Conservation (phyloP, 148 eudicot species). For the Suaeda aralocaspica region DNA sequence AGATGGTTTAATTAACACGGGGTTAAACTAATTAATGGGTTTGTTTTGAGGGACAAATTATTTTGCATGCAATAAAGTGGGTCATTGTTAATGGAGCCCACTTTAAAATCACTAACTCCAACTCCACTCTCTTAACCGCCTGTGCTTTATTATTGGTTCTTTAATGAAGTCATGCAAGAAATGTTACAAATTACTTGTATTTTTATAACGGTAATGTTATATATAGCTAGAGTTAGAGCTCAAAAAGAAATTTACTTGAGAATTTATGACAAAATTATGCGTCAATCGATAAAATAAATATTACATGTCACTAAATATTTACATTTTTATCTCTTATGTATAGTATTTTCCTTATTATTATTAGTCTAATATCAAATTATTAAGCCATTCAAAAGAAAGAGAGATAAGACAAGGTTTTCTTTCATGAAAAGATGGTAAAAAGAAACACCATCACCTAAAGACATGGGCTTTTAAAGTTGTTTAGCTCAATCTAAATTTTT, state of each 20-base stretch:
- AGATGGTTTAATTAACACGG: too few species aligned
- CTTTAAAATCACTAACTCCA: conserved; percentile 75
- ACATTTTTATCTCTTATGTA: too few species aligned
- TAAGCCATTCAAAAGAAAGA: neutral
- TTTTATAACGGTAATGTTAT: too few species aligned
- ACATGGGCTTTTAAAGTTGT: conserved; percentile 17
- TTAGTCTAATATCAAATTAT: neutral
- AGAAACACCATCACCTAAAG: conserved; percentile 23
- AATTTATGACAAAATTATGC: too few species aligned
- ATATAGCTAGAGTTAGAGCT: too few species aligned
- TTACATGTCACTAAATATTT: too few species aligned
- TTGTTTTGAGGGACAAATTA: too few species aligned
- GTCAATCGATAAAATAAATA: too few species aligned
- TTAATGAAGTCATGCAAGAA: conserved; percentile 5
- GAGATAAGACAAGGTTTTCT: conserved; percentile 20
- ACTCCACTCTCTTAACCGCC: conserved; percentile 83
- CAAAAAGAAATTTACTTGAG: too few species aligned
- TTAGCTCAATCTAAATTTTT: conserved; percentile 18
- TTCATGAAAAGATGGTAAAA: conserved; percentile 24
- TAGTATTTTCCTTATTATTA: too few species aligned
- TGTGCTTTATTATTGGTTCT: conserved; percentile 52
- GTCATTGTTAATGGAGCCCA: conserved; percentile 51
- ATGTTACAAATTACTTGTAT: neutral
- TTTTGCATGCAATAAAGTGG: conserved; percentile 31
- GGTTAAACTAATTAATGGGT: too few species aligned